phyloP scores from a whole-genome alignment of 179 eudicot genomes.

The Nepenthes alata region DNA sequence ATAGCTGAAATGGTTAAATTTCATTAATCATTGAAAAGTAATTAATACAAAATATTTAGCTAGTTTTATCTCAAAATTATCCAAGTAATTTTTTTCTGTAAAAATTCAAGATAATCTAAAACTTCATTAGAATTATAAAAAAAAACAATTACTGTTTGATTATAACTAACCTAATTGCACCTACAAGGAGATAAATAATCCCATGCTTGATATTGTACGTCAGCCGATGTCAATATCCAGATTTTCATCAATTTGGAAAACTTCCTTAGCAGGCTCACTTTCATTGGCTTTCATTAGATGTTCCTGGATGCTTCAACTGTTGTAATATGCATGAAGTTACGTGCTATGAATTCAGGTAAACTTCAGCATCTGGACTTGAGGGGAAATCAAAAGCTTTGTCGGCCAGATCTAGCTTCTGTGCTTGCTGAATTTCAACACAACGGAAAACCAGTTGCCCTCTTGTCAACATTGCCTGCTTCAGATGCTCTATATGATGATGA shows the following conservation, averaged over 20 bases:
- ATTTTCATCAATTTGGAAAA: neutral
- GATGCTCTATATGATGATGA: conserved; percentile 63
- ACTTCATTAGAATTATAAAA: too few species aligned
- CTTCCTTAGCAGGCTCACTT: neutral
- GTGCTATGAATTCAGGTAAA: conserved; percentile 22
- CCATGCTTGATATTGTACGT: too few species aligned
- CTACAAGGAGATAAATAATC: too few species aligned
- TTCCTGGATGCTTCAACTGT: neutral
- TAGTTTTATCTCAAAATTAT: too few species aligned
- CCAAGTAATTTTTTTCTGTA: too few species aligned
- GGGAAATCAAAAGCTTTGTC: conserved; percentile 40
- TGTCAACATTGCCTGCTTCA: conserved; percentile 20
- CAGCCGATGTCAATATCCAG: neutral
- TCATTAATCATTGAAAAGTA: too few species aligned
- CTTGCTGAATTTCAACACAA: conserved; percentile 41
- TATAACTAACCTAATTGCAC: too few species aligned
- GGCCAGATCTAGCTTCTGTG: conserved; percentile 19
- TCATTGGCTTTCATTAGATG: neutral
- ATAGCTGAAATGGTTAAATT: too few species aligned
- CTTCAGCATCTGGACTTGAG: conserved; percentile 58
- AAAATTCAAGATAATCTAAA: too few species aligned
- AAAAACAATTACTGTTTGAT: too few species aligned
- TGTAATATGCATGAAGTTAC: neutral
- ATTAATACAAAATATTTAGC: too few species aligned
- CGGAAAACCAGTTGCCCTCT: conserved; percentile 36